Evolutionary conservation across 768 basidiomycete species (phyloP), one percentile per base, ranked within the genome.

Genomic region (Lactifluus hygrophoroides): DNA sequence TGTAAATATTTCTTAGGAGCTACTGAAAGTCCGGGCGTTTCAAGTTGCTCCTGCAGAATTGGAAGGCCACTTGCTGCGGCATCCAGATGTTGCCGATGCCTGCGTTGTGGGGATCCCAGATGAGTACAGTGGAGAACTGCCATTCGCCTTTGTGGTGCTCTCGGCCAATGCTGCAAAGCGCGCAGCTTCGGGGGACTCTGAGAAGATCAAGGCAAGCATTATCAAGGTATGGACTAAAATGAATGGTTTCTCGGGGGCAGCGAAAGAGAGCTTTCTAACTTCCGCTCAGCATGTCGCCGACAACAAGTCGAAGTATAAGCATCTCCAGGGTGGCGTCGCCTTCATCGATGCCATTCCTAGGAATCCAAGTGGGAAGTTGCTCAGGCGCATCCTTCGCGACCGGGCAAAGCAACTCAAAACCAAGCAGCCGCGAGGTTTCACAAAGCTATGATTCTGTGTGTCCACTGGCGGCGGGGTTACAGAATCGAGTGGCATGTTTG

Each of bases 111-210:
- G 85, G 5, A 67, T 88, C 19, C 76, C 77, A 1, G 85, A 90
- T 64, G 87, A 89, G 23, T 88, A 85, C 67, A 85, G 78, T 57
- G 87, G 88, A 17, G 88, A 91, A 67, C 64, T 87, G 11, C 88
- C 89, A 0, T 65, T 86, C 53, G 88, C 88, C 8, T 90, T 80
- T 67, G 72, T 90, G 23, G 84, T 84, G 3, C 75, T 82, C 17
- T 71, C 71, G 46, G 64, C 68, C 4, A 72, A 73, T 14, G 71
- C 75, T 4, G 72, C 73, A 10, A 67, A 68, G 37, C 72, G 76
- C 45, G 63, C 70, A 17, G 67, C 74, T 34, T 62, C 70, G 3
- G 60, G 57, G 11, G 77, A 71, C 27, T 73, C 65, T 0, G 69
- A 73, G 3, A 66, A 69, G 46, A 67, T 82, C 19, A 80, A 80